Evolutionary conservation across 805 yeast species (phyloP).

Genomic region (Candida loeiensis): DNA sequence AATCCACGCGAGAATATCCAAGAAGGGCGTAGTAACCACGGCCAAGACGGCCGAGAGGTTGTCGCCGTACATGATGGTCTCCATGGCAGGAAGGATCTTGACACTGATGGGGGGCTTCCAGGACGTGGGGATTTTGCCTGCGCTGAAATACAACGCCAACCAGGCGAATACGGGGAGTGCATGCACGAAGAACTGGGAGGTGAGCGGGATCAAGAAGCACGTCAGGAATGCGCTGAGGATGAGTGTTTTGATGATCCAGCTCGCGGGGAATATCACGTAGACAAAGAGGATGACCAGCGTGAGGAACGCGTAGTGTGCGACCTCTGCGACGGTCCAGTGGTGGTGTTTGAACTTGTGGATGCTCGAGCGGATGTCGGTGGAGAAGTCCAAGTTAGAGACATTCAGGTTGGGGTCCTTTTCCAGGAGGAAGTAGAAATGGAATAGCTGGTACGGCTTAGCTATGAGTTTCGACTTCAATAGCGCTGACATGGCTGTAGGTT

Average conservation of each 20-base stretch:
- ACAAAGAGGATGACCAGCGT: slow-evolving; percentile 55
- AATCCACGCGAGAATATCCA: slow-evolving; percentile 89
- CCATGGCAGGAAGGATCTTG: slow-evolving; percentile 84
- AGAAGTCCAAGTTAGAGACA: slow-evolving; percentile 49
- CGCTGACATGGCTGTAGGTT: slow-evolving; percentile 7
- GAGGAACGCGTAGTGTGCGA: slow-evolving; percentile 49
- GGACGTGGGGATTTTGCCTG: slow-evolving; percentile 65
- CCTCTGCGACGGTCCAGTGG: slow-evolving; percentile 46
- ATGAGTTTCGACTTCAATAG: slow-evolving; percentile 25
- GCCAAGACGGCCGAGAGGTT: slow-evolving; percentile 82
- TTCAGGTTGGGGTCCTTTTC: slow-evolving; percentile 49
- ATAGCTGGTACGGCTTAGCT: slow-evolving; percentile 39
- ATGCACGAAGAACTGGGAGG: slow-evolving; percentile 78
- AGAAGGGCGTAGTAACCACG: slow-evolving; percentile 55
- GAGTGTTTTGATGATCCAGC: slow-evolving; percentile 37
- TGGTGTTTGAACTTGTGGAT: slow-evolving; percentile 41
- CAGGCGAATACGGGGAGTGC: slow-evolving; percentile 83
- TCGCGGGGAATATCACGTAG: slow-evolving; percentile 54
- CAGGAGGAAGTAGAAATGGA: slow-evolving; percentile 50
- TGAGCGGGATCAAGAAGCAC: slow-evolving; percentile 63
- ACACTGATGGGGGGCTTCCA: slow-evolving; percentile 89
- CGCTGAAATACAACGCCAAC: slow-evolving; percentile 77
- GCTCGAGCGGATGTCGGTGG: slow-evolving; percentile 43
- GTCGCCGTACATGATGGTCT: slow-evolving; percentile 88
- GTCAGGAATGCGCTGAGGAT: slow-evolving; percentile 40